Base-by-base conservation (phyloP, 257 asterid genomes). In the Ocimum tenuiflorum region DNA sequence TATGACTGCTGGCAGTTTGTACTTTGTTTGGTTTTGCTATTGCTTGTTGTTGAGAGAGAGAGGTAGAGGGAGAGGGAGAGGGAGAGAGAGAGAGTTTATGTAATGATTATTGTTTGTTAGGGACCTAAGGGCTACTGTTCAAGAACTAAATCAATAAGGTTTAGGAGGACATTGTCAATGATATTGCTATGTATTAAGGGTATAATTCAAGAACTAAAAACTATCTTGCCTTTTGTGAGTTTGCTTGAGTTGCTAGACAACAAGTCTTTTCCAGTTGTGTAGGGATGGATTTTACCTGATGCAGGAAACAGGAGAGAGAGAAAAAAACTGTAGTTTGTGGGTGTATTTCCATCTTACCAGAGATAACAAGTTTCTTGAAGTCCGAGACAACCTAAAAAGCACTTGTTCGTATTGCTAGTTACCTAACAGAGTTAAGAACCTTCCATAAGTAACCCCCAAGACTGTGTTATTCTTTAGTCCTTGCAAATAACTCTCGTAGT, bases 81-180 rank as follows among this genome's bases (percentile, higher is more conserved):
- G 0, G 41, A 53, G 54, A 14, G 1, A 6, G 36, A 7, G 35
- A 15, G 35, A 27, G 47, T 56, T 47, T 53, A 6, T 39, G 19
- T 41, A 29, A 18, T 59, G 53, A 56, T 69, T 63, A 36, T 22
- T 69, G 65, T 11, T 22, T 47, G 42, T 39, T n/a, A n/a, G n/a
- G n/a, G n/a, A n/a, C n/a, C n/a, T n/a, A 36, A 9, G 41, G 19
- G 23, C n/a, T 49, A 64, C 15, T 33, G 17, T 42, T 42, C 27
- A 45, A 36, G 62, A 33, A 39, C 3, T 9, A 15, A 63, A 9
- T 53, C 0, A 20, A 22, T 24, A 46, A 1, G 45, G 19, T 46
- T 8, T 41, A 24, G 68, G 72, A 67, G 47, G 14, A 39, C 19
- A 7, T 31, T 47, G 11, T 11, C 20, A 12, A 27, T 47, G 24